Base-by-base conservation (phyloP, 306 rosid genomes). In the Mimosa pudica region DNA sequence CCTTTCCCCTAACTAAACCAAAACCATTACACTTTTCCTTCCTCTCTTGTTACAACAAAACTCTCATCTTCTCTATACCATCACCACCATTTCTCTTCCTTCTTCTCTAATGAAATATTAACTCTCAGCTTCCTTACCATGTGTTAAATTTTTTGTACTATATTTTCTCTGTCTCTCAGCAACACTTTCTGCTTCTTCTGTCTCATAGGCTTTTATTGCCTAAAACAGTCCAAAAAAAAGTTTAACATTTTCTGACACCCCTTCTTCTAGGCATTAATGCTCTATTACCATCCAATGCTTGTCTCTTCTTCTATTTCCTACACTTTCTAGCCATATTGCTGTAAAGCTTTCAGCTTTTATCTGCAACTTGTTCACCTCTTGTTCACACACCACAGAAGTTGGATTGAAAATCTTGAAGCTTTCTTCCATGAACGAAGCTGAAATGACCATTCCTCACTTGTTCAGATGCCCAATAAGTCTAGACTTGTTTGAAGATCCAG, bases 391-490 rank as follows among this genome's bases (percentile, higher is more conserved):
- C 75, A 58, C 75, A 58, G 33, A 6, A 78, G 74, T 71, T 71
- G 45, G 36, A 16, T 11, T 63, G 14, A 64, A 64, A 64, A 64
- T 36, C 70, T 35, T 33, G 1, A 16, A 62, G 41, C 54, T 66
- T 81, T 65, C 41, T 80, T 77, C 77, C 75, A 92, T 90, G 89
- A 84, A 71, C 47, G 86, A 92, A 54, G 86, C 73, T 82, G 71
- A 87, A 74, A 86, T 86, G 88, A 51, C 80, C 41, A 80, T 94
- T 77, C 98, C 98, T 3, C 83, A 85, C 84, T 69, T 92, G 80
- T 90, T 94, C 76, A 88, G 86, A 84, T 94, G 98, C 78, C 98
- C 98, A 11, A 94, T 94, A 30, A 94, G 91, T 64, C 84, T 94
- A 65, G 98, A 92, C 76, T 81, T 94, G 87, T 86, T 94, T 66